Base-by-base conservation (phyloP, 2,329 filamentous ascomycete genomes). In the Diaporthe capsici region DNA sequence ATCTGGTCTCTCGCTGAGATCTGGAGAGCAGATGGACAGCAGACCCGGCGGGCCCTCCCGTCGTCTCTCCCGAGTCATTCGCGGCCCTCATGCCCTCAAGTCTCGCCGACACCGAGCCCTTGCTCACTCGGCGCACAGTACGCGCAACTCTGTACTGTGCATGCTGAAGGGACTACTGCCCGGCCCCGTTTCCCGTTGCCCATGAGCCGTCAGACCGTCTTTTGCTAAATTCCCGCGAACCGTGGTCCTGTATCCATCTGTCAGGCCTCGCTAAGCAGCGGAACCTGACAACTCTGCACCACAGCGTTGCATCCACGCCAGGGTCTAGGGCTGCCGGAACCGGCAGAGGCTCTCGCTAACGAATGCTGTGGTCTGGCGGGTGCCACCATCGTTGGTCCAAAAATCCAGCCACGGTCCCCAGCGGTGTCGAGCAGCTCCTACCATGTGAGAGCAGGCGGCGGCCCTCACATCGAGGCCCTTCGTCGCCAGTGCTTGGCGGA, bases 131-230 rank as follows among this genome's bases (percentile, higher is more conserved):
- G 63, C 47, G 49, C 73, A 72, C 75, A 63, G 71, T 65, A 44
- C 13, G 22, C n/a, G 31, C n/a, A 22, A 49, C 17, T 25, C 28
- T 25, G 71, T 55, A 73, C 71, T 73, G 51, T 65, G 34, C 25
- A 31, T n/a, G 13, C 65, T 39, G 34, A 25, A 28, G 51, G 49
- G 51, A 39, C 37, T 55, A 63, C 34, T 31, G 57, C 53, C 68
- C 70, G 73, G 68, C 70, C 68, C 74, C 74, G 74, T 75, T 73
- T 73, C n/a, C 75, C 74, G 68, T 68, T 70, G 70, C 67, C 70
- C 67, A 65, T 70, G 65, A 74, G 71, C 75, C 73, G 61, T 75
- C 73, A 76, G 75, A 76, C 75, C 75, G 75, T 76, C 75, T 76
- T 76, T 76, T 76, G 44, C 51, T 61, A 57, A 65, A 61, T 60